Base-by-base conservation (phyloP, 176 grass and related monocot species). In the Oryza nivara region DNA sequence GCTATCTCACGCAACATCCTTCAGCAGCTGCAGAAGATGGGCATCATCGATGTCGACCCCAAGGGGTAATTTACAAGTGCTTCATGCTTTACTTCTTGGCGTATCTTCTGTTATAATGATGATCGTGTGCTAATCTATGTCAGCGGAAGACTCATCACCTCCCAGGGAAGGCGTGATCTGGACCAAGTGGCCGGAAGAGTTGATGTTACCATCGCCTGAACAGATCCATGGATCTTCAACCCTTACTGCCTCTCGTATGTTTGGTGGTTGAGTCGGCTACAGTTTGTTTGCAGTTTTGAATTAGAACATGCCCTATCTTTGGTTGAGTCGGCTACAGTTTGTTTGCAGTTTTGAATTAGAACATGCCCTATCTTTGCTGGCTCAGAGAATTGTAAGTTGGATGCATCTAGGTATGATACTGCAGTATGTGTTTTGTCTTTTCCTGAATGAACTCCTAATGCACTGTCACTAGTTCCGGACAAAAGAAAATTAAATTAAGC, bases 111-210 rank as follows among this genome's bases (percentile, higher is more conserved):
- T 22, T 73, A 35, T 20, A 7, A 3, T 9, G 17, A 58, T 76
- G 17, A 11, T 66, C 22, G 7, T 69, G 6, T 47, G 28, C 54
- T 45, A 44, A 51, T 72, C 14, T 6, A 1, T 36, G 32, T 82
- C 79, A 89, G 90, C 45, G 90, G 90, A 67, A 89, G 90, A 61
- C 25, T 86, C n/a, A 88, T 92, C 22, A 92, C 90, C 34, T 89
- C 90, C 16, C 86, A 89, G 61, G 90, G 90, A 66, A 80, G 90
- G 87, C 90, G 90, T 43, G 90, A 92, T 80, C 83, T 92, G 35
- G 90, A 92, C 78, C 90, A 92, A 70, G 90, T 89, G 19, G 90
- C 87, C 48, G 90, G 90, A 83, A 84, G 83, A 22, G 71, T 89
- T 41, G 75, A 36, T 65, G 78, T 86, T 72, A 87, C 28, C 28